These are phyloP conservation scores for Pulveroboletus sp. DNA, from an alignment of 768 basidiomycete genomes.

Conservation along the genomic window DNA sequence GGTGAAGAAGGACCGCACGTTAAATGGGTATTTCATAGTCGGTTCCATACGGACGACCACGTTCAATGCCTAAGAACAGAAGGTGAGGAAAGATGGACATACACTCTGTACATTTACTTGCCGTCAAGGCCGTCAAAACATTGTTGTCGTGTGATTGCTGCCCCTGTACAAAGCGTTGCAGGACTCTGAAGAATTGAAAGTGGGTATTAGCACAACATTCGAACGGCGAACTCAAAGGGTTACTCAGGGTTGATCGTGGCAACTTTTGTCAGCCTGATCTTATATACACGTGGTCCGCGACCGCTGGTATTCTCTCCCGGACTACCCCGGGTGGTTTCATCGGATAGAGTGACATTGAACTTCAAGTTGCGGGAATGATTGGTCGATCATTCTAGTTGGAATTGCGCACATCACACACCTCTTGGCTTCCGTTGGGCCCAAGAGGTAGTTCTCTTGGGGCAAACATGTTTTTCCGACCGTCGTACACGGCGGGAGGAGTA, in stretches of 20 bases:
- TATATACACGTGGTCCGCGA: constrained; percentile 58
- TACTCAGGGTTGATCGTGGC: constrained; percentile 58
- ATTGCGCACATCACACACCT: constrained; percentile 35
- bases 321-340: constrained; percentile 32
- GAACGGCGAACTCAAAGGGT: constrained; percentile 9
- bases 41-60: constrained; percentile 76
- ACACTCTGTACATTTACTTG: constrained; percentile 21
- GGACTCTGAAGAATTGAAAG: constrained; percentile 39
- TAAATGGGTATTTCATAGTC: constrained; percentile 61
- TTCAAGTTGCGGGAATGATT: constrained; percentile 25
- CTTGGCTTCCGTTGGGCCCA: constrained; percentile 44
- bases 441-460: constrained; percentile 58
- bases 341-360: constrained; percentile 57
- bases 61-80: constrained; percentile 53
- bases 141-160: constrained; percentile 63
- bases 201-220: constrained; percentile 16
- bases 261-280: constrained; percentile 55
- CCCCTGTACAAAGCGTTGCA: constrained; percentile 59
- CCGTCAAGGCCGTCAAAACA: constrained; percentile 65
- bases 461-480: constrained; percentile 77
- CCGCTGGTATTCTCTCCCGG: constrained; percentile 30
- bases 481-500: constrained; percentile 69
- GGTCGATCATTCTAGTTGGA: neutral
- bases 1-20: constrained; percentile 72
- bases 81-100: neutral